These are phyloP conservation scores for Aspergillus japonicus DNA, from an alignment of 2,329 filamentous ascomycete species.

Conservation along the genomic window DNA sequence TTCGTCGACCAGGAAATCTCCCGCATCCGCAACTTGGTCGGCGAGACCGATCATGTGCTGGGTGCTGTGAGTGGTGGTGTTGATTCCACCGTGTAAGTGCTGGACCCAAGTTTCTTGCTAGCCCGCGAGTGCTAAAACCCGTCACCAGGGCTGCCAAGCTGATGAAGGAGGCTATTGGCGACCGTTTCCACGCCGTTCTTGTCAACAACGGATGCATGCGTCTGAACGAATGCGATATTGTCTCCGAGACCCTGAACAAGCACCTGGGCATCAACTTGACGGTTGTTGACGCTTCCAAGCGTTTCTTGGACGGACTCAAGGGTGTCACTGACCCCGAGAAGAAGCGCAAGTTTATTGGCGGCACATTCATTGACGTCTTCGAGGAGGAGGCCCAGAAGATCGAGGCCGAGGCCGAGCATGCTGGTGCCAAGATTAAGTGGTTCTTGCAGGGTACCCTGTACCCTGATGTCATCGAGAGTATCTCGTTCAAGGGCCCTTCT, in stretches of 20 bases:
- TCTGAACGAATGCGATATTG: slow-evolving; percentile 76
- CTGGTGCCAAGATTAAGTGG: slow-evolving; percentile 73
- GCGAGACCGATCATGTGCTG: slow-evolving; percentile 77
- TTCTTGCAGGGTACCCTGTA: slow-evolving; percentile 86
- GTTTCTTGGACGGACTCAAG: slow-evolving; percentile 73
- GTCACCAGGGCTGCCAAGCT: slow-evolving; percentile 63
- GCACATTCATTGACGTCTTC: slow-evolving; percentile 78
- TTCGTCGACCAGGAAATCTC: slow-evolving; percentile 79
- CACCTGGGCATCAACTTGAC: slow-evolving; percentile 89
- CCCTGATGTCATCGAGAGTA: slow-evolving; percentile 67
- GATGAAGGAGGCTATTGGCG: slow-evolving; percentile 82
- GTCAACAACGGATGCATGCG: slow-evolving; percentile 86
- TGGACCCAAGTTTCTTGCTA: too few relatives aligned
- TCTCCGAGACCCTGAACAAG: slow-evolving; percentile 74
- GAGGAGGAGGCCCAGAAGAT: slow-evolving; percentile 75
- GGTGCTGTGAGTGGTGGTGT: slow-evolving; percentile 81
- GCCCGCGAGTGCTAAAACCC: not conserved
- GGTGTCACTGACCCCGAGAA: slow-evolving; percentile 78
- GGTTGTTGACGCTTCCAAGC: slow-evolving; percentile 73
- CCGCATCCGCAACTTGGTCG: slow-evolving; percentile 78
- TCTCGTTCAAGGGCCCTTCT: slow-evolving; percentile 70
- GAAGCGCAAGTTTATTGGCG: slow-evolving; percentile 89
- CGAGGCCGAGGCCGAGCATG: slow-evolving; percentile 67
- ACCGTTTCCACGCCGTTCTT: slow-evolving; percentile 80
- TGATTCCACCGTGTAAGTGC: slow-evolving; percentile 69